Evolutionary conservation across 371 early-diverging fungal species (phyloP).

Genomic region (Mortierella sp.): DNA sequence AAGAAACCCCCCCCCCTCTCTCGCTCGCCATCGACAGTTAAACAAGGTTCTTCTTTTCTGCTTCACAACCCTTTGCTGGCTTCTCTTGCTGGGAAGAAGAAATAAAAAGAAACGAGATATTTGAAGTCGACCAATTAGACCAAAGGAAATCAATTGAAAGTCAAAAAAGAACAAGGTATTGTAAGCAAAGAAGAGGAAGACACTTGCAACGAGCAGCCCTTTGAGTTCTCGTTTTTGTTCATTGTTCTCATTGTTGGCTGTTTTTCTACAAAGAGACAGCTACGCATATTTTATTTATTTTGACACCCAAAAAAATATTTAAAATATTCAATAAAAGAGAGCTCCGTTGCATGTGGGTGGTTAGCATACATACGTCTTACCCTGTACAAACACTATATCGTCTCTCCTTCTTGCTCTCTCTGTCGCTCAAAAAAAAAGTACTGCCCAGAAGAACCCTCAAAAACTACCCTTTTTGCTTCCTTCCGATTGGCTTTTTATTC

Average conservation of each 20-base stretch:
- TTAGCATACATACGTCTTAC: background rate
- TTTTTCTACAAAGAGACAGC: background rate
- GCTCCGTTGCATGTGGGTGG: background rate
- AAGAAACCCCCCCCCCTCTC: background rate
- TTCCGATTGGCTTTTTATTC: conserved; percentile 8
- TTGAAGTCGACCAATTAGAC: background rate
- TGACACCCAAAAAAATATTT: background rate
- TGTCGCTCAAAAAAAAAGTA: no score
- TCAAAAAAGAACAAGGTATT: background rate
- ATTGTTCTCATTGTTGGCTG: background rate
- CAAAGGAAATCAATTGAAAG: background rate
- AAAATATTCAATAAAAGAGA: background rate
- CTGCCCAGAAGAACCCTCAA: background rate
- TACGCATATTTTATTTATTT: background rate
- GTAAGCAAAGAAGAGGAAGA: background rate
- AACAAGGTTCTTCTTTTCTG: conserved; percentile 6
- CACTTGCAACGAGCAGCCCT: background rate
- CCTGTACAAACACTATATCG: conserved; percentile 2
- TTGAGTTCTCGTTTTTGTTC: background rate
- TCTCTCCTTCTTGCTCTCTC: no score
- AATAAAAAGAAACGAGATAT: background rate
- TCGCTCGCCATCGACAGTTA: background rate
- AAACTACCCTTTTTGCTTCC: background rate
- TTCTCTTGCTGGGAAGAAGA: background rate
- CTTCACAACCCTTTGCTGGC: background rate